A percentile compares a stretch with the other conserved stretches of the same genome.
These are phyloP conservation scores for Fomitopsis palustris DNA, from an alignment of 1,284 basidiomycete species.

Conservation along the genomic window DNA sequence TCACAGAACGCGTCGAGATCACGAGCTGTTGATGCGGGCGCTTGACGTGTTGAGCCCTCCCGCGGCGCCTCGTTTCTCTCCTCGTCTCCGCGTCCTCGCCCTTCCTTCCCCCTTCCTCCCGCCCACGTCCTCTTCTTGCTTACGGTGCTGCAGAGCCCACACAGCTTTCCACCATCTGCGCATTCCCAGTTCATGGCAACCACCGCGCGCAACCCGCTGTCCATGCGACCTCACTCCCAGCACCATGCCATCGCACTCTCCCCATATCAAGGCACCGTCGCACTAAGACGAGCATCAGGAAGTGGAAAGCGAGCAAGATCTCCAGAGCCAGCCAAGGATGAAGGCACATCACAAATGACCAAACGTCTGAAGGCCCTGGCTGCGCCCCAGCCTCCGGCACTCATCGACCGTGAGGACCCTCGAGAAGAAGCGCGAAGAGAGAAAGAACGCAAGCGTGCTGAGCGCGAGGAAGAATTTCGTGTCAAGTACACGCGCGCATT, in stretches of 20 bases:
- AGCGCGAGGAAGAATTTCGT: constrained; percentile 73
- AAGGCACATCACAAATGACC: constrained; percentile 25
- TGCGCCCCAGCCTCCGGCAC: constrained; percentile 19
- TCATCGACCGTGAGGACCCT: constrained; percentile 15
- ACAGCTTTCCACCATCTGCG: not conserved
- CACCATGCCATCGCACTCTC: constrained; percentile 17
- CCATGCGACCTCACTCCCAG: constrained; percentile 22
- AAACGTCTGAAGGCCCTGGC: constrained; percentile 32
- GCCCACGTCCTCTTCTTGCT: constrained; percentile 7
- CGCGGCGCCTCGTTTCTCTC: constrained; percentile 19
- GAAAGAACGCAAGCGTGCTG: constrained; percentile 39
- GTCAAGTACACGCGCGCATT: constrained; percentile 85
- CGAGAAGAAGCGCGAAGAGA: constrained; percentile 30
- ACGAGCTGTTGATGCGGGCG: constrained; percentile 17
- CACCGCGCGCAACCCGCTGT: constrained; percentile 21
- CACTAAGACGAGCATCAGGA: constrained; percentile 13
- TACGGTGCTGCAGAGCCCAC: constrained; percentile 4
- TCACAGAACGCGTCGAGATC: constrained; percentile 5
- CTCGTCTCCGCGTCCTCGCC: not conserved
- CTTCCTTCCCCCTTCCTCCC: constrained; percentile 7
- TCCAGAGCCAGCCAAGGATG: constrained; percentile 45
- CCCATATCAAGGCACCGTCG: constrained; percentile 14
- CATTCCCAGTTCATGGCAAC: constrained; percentile 17
- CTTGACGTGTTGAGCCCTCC: not conserved
- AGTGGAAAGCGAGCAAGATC: constrained; percentile 59